Evolutionary conservation across 2,329 filamentous ascomycete genomes (phyloP), one percentile per base, ranked within the genome.

Genomic region (Ascomycota sp.): DNA sequence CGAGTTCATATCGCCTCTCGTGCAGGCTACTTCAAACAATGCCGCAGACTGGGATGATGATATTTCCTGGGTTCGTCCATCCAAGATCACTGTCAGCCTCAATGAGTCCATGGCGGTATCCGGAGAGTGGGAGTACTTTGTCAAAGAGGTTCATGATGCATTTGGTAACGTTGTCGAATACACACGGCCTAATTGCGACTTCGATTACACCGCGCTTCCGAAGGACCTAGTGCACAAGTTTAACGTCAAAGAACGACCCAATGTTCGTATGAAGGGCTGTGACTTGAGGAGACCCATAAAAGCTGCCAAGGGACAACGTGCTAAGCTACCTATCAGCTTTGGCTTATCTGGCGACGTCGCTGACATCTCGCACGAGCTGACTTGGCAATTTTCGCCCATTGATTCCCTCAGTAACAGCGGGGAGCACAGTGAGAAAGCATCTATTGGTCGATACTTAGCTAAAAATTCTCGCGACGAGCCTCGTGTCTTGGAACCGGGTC

Each of bases 131-230:
- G 64, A 77, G 35, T 98, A 95, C 47, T 75, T 77, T 1, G 73
- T 98, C 31, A 81, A 94, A 40, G 81, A 94, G 49, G 81, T 98
- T 7, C 72, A 81, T 35, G 89, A 98, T 56, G 86, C 73, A 3
- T 77, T 85, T 40, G 85, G 85, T 28, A 98, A 98, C 43, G 56
- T 76, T 23, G 74, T 85, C 34, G 77, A 73, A 37, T 98, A 93
- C 46, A 57, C 65, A 3, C 55, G 60, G 4, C 52, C 63, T 3
- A 58, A 64, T 10, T 78, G 89, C 25, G 78, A 89, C n/a, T 57
- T 63, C 23, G 73, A 81, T 17, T 4, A 17, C 12, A 71, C 65
- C 36, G 56, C 62, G 4, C 74, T 69, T 42, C 53, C 61, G 2
- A 62, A 67, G 35, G 59, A 72, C 29, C 61, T 91, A 13, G 70